A percentile compares a stretch with the other conserved stretches of the same genome.
Conservation (phyloP, 306 rosid species). For the Datisca glomerata region DNA sequence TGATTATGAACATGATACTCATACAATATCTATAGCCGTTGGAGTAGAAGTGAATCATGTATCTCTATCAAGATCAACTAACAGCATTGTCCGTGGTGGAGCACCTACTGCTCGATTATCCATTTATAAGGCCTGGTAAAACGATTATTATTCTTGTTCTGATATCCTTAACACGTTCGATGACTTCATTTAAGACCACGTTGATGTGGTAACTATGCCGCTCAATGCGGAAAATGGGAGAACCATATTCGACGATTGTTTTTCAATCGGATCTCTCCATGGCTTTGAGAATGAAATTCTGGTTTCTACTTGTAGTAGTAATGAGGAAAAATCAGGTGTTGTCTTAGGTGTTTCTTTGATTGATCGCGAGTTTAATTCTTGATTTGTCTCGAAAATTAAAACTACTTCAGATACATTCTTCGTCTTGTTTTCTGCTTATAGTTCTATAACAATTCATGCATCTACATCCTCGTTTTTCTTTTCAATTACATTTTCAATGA, state of each 20-base stretch:
- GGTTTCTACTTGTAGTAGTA: constrained; percentile 2
- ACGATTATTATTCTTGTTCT: background rate
- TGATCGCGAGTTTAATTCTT: background rate
- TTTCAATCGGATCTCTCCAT: constrained; percentile 1
- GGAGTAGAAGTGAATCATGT: background rate
- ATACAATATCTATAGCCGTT: background rate
- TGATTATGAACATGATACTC: constrained; percentile 7
- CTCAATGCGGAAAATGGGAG: background rate
- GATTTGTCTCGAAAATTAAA: background rate
- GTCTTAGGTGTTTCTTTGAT: background rate
- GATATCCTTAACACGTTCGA: constrained; percentile 3
- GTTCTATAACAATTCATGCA: too few relatives aligned
- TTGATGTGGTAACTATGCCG: constrained; percentile 5
- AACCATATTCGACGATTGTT: background rate
- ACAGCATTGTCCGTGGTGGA: constrained; percentile 1
- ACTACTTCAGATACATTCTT: background rate
- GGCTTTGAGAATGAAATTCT: background rate
- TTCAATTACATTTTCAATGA: too few relatives aligned
- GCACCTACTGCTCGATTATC: constrained; percentile 4
- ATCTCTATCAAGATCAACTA: background rate
- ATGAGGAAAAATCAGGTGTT: background rate
- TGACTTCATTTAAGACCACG: constrained; percentile 6
- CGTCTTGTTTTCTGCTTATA: too few relatives aligned
- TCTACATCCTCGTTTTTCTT: too few relatives aligned
- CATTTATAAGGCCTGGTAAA: constrained; percentile 3